Evolutionary conservation across 2,329 filamentous ascomycete species (phyloP).

Genomic region (Sclerotinia minor): DNA sequence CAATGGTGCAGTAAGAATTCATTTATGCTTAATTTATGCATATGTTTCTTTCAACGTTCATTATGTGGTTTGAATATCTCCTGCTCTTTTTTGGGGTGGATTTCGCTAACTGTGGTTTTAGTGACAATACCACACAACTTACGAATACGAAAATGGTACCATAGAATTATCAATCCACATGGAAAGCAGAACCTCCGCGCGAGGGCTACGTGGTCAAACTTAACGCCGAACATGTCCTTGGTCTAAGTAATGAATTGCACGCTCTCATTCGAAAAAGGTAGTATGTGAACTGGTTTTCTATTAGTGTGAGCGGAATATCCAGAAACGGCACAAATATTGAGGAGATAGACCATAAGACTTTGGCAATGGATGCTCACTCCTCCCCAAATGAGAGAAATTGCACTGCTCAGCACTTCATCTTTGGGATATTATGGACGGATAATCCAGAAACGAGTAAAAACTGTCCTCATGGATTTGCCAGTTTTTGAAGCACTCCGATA

Average conservation of each 20-base stretch:
- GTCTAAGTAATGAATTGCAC: neutral
- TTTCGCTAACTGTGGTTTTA: neutral
- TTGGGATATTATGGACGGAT: neutral
- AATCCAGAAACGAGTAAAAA: neutral
- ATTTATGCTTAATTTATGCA: neutral
- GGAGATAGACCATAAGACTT: neutral
- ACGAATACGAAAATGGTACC: no score
- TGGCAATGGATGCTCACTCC: neutral
- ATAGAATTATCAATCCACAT: no score
- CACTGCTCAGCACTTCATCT: neutral
- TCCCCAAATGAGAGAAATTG: neutral
- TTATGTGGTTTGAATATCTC: neutral
- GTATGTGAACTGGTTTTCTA: neutral
- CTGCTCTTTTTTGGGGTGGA: neutral
- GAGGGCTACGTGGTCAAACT: no score
- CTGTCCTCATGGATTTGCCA: neutral
- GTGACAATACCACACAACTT: no score
- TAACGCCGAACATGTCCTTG: no score
- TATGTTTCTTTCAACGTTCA: neutral
- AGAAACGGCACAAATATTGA: neutral
- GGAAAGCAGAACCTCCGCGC: no score
- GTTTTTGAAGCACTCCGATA: neutral
- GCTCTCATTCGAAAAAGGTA: neutral
- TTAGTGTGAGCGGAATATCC: neutral
- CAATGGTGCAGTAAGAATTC: neutral